phyloP scores from a whole-genome alignment of 441 rosid genomes.

The Pelargonium australe region DNA sequence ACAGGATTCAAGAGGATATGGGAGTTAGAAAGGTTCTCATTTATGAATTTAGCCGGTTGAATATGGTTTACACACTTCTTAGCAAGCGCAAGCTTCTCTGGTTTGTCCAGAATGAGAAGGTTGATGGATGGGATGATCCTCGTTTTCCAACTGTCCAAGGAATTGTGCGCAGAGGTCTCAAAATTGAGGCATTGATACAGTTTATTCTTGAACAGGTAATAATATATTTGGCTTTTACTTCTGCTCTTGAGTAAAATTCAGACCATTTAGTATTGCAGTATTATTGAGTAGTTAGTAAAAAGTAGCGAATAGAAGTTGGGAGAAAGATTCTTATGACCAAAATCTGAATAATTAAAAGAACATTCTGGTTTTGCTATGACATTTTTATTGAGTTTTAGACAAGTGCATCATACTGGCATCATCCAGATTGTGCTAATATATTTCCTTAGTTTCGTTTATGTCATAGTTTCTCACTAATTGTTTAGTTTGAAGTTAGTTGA shows the following conservation, averaged over 20 bases:
- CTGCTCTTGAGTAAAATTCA: not conserved
- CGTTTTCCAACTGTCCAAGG: conserved; percentile 98
- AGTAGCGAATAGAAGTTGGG: no score
- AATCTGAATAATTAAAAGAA: no score
- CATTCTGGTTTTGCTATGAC: no score
- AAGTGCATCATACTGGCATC: no score
- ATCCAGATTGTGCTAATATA: no score
- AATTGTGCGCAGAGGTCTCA: conserved; percentile 83
- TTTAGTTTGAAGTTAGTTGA: no score
- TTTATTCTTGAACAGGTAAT: conserved; percentile 89
- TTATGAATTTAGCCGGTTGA: conserved; percentile 76
- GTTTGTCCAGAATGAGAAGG: conserved; percentile 83
- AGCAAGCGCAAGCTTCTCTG: conserved; percentile 89
- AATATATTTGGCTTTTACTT: not conserved
- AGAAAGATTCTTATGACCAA: no score
- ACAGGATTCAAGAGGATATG: conserved; percentile 71
- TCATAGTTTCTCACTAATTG: no score
- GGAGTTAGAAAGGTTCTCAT: conserved; percentile 57
- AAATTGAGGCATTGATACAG: conserved; percentile 76
- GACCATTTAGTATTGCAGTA: not conserved
- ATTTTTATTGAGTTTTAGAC: no score
- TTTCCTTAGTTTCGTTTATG: no score
- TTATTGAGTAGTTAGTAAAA: not conserved
- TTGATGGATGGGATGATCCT: conserved; percentile 98
- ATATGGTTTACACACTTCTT: conserved; percentile 70